These are phyloP conservation scores for Wickerhamiella cacticola DNA, from an alignment of 805 yeast genomes.

Conservation along the genomic window DNA sequence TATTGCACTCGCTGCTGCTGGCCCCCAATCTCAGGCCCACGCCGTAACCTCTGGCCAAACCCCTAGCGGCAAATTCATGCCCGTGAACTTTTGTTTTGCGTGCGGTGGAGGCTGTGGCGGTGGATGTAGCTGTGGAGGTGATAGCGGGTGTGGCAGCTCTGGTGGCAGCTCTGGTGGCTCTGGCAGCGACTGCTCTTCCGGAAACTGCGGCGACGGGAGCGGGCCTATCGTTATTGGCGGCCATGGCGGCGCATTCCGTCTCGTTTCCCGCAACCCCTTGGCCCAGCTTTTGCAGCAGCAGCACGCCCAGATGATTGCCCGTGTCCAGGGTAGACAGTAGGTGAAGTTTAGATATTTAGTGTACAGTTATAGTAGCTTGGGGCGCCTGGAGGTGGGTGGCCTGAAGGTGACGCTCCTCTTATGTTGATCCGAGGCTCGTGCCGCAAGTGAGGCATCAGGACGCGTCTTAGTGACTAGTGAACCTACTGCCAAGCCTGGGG, in stretches of 20 bases:
- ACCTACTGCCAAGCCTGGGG: no score
- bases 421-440: no score
- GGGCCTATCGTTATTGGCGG: neutral
- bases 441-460: no score
- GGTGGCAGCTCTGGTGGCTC: neutral
- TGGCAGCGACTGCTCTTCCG: neutral
- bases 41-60: neutral
- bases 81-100: neutral
- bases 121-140: conserved; percentile 1
- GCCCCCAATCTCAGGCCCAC: neutral
- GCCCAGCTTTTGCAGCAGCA: conserved; percentile 2
- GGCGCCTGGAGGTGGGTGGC: no score
- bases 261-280: neutral
- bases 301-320: conserved; percentile 2
- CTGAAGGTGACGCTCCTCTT: no score
- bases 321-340: neutral
- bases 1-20: conserved; percentile 5
- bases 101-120: neutral
- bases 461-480: no score
- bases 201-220: neutral
- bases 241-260: neutral
- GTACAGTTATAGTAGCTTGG: no score
- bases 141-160: neutral
- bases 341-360: no score
- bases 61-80: neutral